Evolutionary conservation across 2,329 filamentous ascomycete species (phyloP), one percentile per base, ranked within the genome.

Genomic region (Conoideocrella luteorostrata): DNA sequence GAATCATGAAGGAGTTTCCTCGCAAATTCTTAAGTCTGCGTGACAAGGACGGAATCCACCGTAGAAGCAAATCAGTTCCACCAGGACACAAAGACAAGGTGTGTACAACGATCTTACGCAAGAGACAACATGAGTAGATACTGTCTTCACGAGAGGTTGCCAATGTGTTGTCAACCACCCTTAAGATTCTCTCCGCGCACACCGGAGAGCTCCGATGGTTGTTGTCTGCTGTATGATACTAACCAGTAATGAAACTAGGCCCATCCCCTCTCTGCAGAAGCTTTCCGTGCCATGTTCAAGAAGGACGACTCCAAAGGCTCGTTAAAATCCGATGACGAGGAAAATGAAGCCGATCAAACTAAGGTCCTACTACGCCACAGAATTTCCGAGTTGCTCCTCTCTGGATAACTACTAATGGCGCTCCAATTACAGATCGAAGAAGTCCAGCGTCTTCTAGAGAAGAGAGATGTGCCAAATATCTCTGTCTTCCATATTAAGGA

Each of bases 21-120:
- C 80, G 77, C 59, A 80, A 83, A 56, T 82, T 88, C 60, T 78
- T 86, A 47, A 86, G 78, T 62, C 72, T 83, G 53, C 78, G 83
- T 52, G 84, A 87, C 56, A 88, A 78, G 65, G 72, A 71, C 61
- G 70, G 67, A 47, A 52, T 60, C 29, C 74, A 78, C 52, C 69
- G 68, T 46, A 72, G 76, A 47, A 72, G 70, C 55, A 78, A 75
- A 54, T 80, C 77, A 37, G 69, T 70, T 17, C 75, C 80, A 44
- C 69, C 74, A 20, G 62, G 66, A 20, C 69, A 44, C 35, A 56
- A 53, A 51, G 51, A 69, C 49, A 80, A 75, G 69, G 77, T 78
- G 63, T 47, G 62, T 53, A 43, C 34, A 33, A 34, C 18, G 17
- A 15, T 22, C 7, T 30, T 9, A n/a, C 20, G 11, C 11, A 18